A percentile compares a stretch with the other conserved stretches of the same genome.
phyloP scores from a whole-genome alignment of 257 asterid genomes.

The Solanum ahanhuiri region DNA sequence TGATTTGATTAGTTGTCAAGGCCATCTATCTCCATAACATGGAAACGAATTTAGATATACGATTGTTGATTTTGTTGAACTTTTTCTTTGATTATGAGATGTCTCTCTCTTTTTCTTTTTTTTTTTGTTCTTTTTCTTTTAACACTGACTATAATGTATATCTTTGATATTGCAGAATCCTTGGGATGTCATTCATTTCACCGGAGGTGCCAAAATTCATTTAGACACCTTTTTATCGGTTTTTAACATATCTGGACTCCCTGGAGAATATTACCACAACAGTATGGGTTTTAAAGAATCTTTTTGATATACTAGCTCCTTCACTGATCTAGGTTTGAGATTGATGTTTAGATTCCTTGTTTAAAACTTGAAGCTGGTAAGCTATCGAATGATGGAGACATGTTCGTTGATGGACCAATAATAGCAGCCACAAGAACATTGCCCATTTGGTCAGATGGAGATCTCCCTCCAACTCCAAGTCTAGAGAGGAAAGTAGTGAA shows the following conservation, averaged over 20 bases:
- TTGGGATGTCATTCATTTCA: conserved; percentile 85
- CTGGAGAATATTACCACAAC: conserved; percentile 77
- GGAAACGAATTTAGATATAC: not conserved
- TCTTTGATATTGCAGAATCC: conserved; percentile 59
- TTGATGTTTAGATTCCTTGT: conserved; percentile 9
- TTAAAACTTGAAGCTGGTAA: conserved; percentile 40
- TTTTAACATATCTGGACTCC: conserved; percentile 76
- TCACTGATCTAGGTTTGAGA: conserved; percentile 2
- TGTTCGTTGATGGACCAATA: conserved; percentile 83
- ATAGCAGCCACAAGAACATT: conserved; percentile 89
- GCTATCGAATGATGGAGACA: conserved; percentile 42
- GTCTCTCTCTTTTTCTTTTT: not conserved
- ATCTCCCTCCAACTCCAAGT: conserved; percentile 85
- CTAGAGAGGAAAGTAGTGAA: conserved; percentile 75
- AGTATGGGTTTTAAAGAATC: conserved; percentile 24
- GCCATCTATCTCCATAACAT: not conserved
- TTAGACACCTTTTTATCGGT: conserved; percentile 84
- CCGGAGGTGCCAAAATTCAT: conserved; percentile 67
- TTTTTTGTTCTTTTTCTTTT: not conserved
- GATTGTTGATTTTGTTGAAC: not conserved
- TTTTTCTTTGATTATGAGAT: not conserved
- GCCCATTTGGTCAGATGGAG: conserved; percentile 91
- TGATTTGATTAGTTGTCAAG: not conserved
- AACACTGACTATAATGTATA: not conserved
- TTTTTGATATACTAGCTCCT: not conserved